Evolutionary conservation across 192 early-diverging fungal genomes (phyloP).

Genomic region (Phycomyces blakesleeanus): DNA sequence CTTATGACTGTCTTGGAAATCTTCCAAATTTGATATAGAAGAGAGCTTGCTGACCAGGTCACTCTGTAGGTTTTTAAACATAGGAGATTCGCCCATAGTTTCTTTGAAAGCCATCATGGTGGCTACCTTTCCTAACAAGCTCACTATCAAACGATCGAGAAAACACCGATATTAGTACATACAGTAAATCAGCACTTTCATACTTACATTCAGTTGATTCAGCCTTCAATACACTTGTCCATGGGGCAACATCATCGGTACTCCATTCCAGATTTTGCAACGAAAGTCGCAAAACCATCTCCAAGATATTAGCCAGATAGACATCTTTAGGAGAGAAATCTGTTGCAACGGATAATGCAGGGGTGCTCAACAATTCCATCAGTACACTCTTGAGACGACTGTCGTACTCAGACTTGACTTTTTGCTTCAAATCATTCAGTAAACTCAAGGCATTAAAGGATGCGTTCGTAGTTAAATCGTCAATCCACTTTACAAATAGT

Average conservation of each 20-base stretch:
- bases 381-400: not conserved
- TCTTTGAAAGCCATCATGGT: conserved; percentile 21
- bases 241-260: not conserved
- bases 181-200: too few species aligned
- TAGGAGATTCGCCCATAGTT: conserved; percentile 4
- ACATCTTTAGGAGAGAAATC: not conserved
- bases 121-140: conserved; percentile 19
- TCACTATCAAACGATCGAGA: conserved; percentile 5
- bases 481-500: conserved; percentile 11
- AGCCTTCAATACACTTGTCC: conserved; percentile 4
- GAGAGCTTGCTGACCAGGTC: conserved; percentile 25
- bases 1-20: not conserved
- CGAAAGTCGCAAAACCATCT: not conserved
- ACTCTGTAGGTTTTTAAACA: conserved; percentile 26
- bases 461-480: not conserved
- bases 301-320: conserved; percentile 1
- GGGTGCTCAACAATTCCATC: too few species aligned
- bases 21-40: conserved; percentile 13
- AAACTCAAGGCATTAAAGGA: not conserved
- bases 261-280: not conserved
- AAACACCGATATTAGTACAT: too few species aligned
- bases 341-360: not conserved
- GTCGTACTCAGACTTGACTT: not conserved
- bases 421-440: conserved; percentile 1
- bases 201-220: not conserved